phyloP scores from a whole-genome alignment of 2,329 filamentous ascomycete species.

The Talaromyces pinophilus region DNA sequence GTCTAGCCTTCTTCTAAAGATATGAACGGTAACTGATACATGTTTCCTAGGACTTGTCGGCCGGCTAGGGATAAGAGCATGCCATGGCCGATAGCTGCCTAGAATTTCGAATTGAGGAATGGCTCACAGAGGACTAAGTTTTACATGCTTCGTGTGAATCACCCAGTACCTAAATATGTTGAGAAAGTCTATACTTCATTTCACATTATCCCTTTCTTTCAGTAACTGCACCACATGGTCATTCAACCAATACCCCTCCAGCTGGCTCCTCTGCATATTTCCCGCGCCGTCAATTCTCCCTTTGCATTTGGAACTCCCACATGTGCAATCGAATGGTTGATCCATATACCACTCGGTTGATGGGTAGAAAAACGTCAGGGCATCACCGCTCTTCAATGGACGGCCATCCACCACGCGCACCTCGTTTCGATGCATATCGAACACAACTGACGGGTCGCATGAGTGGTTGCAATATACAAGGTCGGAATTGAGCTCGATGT shows the following conservation, averaged over 20 bases:
- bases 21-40: not conserved
- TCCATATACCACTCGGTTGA: constrained; percentile 4
- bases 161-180: not conserved
- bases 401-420: not conserved
- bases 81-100: not conserved
- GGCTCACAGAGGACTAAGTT: not conserved
- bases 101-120: not conserved
- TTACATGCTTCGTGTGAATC: not conserved
- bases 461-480: constrained; percentile 4
- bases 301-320: not conserved
- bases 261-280: not conserved
- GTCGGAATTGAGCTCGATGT: constrained; percentile 3
- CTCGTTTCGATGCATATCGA: not conserved
- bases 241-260: not conserved
- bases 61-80: not conserved
- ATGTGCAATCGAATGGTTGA: constrained; percentile 5
- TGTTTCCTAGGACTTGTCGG: not conserved
- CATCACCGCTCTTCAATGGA: not conserved
- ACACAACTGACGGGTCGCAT: not conserved
- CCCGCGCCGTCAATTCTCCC: not conserved
- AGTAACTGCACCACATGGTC: not conserved
- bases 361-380: constrained; percentile 4
- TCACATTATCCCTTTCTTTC: not conserved
- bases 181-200: not conserved
- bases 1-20: not conserved